Percentiles rank a stretch among this genome's conserved stretches.
Evolutionary conservation across 1,139 yeast genomes (phyloP).

Genomic region (Kurtzmaniella natalensis): DNA sequence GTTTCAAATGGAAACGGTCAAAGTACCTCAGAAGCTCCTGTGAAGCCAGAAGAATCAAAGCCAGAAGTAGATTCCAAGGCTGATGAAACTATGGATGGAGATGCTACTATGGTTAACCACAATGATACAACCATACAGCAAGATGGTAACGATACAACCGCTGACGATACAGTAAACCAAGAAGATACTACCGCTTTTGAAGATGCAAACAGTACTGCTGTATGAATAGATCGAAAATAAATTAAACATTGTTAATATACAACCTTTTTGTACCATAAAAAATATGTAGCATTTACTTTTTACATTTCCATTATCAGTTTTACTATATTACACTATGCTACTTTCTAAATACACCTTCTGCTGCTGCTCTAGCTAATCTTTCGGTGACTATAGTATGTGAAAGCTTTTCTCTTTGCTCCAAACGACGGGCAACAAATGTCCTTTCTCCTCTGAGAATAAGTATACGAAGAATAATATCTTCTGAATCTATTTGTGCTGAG

Average conservation of each 20-base stretch:
- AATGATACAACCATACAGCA: slow-evolving; percentile 43
- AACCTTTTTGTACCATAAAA: too few relatives aligned
- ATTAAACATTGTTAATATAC: not conserved
- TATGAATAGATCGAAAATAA: not conserved
- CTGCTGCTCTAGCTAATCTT: slow-evolving; percentile 43
- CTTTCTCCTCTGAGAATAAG: slow-evolving; percentile 43
- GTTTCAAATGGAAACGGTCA: slow-evolving; percentile 1
- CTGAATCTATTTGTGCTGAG: slow-evolving; percentile 54
- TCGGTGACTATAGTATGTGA: slow-evolving; percentile 66
- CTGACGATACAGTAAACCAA: slow-evolving; percentile 37
- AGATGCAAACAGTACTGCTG: slow-evolving; percentile 11
- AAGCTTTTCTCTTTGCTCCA: slow-evolving; percentile 58
- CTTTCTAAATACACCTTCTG: slow-evolving; percentile 30
- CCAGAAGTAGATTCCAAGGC: slow-evolving; percentile 7
- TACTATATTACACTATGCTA: not conserved
- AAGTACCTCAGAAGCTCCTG: not conserved
- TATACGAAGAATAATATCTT: slow-evolving; percentile 64
- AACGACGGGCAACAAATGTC: slow-evolving; percentile 46
- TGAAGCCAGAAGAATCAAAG: slow-evolving; percentile 6
- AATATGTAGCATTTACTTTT: too few relatives aligned
- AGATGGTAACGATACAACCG: slow-evolving; percentile 41
- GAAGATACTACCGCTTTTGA: slow-evolving; percentile 24
- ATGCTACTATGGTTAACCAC: slow-evolving; percentile 31
- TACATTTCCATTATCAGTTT: too few relatives aligned
- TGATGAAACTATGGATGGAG: slow-evolving; percentile 25